phyloP scores from a whole-genome alignment of 345 rosid species.

The Linum trigynum region DNA sequence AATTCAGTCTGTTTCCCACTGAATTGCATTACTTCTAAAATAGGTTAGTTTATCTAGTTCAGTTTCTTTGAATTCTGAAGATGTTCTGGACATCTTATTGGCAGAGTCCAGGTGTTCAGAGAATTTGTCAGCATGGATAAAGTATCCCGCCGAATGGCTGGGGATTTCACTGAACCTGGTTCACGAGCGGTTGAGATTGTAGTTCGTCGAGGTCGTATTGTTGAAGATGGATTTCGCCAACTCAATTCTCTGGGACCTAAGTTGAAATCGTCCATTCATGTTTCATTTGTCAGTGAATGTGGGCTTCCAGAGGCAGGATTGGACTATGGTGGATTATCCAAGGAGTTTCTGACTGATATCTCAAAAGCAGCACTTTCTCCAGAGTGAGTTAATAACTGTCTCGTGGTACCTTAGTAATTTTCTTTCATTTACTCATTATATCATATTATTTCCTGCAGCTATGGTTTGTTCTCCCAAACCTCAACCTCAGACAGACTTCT shows the following conservation, averaged over 20 bases:
- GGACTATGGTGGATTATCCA: slow-evolving; percentile 94
- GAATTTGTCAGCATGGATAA: slow-evolving; percentile 89
- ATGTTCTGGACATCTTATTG: slow-evolving; percentile 24
- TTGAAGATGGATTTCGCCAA: slow-evolving; percentile 91
- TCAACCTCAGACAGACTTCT: slow-evolving; percentile 75
- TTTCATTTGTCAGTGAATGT: slow-evolving; percentile 90
- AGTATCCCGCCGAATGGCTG: slow-evolving; percentile 77
- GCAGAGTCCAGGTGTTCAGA: slow-evolving; percentile 93
- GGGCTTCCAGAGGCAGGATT: slow-evolving; percentile 99
- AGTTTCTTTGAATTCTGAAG: slow-evolving; percentile 9
- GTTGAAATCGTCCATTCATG: slow-evolving; percentile 86
- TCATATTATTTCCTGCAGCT: slow-evolving; percentile 31
- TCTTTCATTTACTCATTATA: too few species aligned
- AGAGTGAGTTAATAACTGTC: slow-evolving; percentile 48
- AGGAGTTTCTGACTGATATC: slow-evolving; percentile 92
- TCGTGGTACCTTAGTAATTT: slow-evolving; percentile 1
- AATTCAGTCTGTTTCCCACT: too few species aligned
- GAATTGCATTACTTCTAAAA: too few species aligned
- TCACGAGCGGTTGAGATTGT: slow-evolving; percentile 77
- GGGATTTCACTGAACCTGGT: slow-evolving; percentile 81
- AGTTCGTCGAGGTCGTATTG: slow-evolving; percentile 76
- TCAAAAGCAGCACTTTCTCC: slow-evolving; percentile 87
- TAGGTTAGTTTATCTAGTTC: slow-evolving; percentile 6
- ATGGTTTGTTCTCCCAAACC: slow-evolving; percentile 84
- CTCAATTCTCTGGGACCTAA: slow-evolving; percentile 69